Conservation (phyloP, 2,329 filamentous ascomycete species). For the Epichloe amarillans region DNA sequence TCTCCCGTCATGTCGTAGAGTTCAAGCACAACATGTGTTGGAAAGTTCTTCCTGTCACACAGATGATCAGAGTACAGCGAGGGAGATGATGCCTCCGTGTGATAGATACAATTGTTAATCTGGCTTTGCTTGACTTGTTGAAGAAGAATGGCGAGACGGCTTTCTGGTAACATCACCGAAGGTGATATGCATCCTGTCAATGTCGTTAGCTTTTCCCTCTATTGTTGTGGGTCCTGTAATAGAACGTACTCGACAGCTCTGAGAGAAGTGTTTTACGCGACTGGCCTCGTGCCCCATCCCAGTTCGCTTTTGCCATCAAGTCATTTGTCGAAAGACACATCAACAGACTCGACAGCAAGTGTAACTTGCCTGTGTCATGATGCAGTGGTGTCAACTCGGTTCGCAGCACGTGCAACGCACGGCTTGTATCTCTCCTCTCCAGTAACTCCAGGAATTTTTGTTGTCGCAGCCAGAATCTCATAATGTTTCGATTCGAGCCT, state of each 20-base stretch:
- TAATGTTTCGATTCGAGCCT: conserved; percentile 60
- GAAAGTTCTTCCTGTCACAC: conserved; percentile 71
- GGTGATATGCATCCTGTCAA: conserved; percentile 72
- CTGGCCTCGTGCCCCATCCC: conserved; percentile 68
- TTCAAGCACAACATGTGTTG: conserved; percentile 55
- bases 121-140: conserved; percentile 75
- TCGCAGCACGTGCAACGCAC: conserved; percentile 71
- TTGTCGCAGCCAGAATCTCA: conserved; percentile 80
- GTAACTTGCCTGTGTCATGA: conserved; percentile 62
- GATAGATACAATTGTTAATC: conserved; percentile 73
- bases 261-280: conserved; percentile 67
- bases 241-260: conserved; percentile 62
- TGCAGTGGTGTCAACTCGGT: conserved; percentile 78
- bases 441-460: conserved; percentile 92
- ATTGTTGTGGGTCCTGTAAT: background rate
- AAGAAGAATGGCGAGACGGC: conserved; percentile 68
- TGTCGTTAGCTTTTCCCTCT: background rate
- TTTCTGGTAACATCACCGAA: conserved; percentile 91
- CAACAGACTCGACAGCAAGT: conserved; percentile 74
- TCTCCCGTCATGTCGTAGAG: conserved; percentile 65
- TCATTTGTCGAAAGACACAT: conserved; percentile 77
- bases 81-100: conserved; percentile 65
- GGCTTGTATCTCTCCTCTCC: conserved; percentile 58
- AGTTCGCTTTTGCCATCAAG: conserved; percentile 61
- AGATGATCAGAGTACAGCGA: conserved; percentile 82